These are phyloP conservation scores for Tetracladium setigerum DNA, from an alignment of 495 filamentous ascomycete genomes.

Conservation along the genomic window DNA sequence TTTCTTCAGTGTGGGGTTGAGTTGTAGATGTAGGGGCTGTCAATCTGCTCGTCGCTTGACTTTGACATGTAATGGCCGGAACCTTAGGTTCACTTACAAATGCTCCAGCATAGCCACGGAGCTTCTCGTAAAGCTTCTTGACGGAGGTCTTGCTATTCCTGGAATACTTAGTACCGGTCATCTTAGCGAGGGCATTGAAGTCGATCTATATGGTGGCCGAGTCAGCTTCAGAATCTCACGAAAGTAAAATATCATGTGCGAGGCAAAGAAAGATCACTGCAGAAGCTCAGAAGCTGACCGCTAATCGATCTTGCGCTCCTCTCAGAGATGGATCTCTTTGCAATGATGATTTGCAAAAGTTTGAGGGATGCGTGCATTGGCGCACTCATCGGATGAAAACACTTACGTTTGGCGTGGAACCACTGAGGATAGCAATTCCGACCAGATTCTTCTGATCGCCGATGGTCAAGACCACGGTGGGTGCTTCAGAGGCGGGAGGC, in stretches of 20 bases:
- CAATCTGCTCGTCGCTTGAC: background rate
- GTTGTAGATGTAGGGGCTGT: background rate
- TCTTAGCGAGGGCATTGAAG: constrained; percentile 13
- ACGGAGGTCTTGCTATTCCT: constrained; percentile 7
- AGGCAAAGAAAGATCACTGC: no score
- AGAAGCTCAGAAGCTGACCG: background rate
- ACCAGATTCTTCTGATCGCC: no score
- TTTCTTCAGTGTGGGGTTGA: background rate
- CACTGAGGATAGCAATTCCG: no score
- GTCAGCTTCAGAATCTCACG: background rate
- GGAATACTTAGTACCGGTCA: constrained; percentile 9
- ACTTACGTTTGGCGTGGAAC: background rate
- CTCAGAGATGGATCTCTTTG: no score
- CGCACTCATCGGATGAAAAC: background rate
- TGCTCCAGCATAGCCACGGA: background rate
- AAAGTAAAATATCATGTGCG: background rate
- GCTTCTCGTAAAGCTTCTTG: constrained; percentile 16
- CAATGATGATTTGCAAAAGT: no score
- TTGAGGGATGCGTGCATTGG: background rate
- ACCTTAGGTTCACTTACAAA: no score
- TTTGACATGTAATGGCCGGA: background rate
- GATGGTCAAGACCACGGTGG: no score
- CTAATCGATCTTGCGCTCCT: no score
- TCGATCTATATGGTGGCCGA: constrained; percentile 11
- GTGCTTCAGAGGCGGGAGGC: no score